Evolutionary conservation across 805 yeast genomes (phyloP), one percentile per base, ranked within the genome.

Genomic region (Clavispora santaluciae): DNA sequence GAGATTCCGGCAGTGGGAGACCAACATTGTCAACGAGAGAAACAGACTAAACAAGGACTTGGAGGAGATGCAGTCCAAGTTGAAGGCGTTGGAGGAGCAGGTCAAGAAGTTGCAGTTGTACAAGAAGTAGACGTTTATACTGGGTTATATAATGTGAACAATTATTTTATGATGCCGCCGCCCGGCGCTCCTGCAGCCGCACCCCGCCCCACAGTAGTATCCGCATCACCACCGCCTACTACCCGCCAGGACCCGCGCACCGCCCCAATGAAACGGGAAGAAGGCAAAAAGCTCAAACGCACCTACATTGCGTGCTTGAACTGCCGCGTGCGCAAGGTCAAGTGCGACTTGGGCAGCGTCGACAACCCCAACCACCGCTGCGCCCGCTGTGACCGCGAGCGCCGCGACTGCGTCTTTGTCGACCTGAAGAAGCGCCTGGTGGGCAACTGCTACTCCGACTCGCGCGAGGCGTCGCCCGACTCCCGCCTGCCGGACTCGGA

Each of bases 1-100:
- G 57, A 79, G 99, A 60, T 93, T 93, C 47, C 86, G 95, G 73
- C 96, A 91, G 72, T 93, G 99, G 99, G 97, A 90, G 70, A 86
- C 89, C 55, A 91, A 93, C 61, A 87, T 93, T 54, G 93, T 89
- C 52, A 88, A 87, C 54, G 97, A 93, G 70, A 85, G 96, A 70
- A 86, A 89, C 66, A 79, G 95, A 63, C 76, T 93, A 61, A 93
- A 93, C 68, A 85, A 84, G 64, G 99, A 93, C 65, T 76, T 93
- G 56, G 96, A 91, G 56, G 88, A 85, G 53, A 79, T 90, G 67
- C 96, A 89, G 64, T 65, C 76, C 43, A 82, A 84, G 61, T 78
- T 83, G 56, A 84, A 83, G 61, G 65, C 75, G 40, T 69, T 86
- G 57, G 93, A 86, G 58, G 89, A 83, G 41, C 86, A 80, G 62